Evolutionary conservation across 192 early-diverging fungal species (phyloP), one percentile per base, ranked within the genome.

Genomic region (Coemansia sp.): DNA sequence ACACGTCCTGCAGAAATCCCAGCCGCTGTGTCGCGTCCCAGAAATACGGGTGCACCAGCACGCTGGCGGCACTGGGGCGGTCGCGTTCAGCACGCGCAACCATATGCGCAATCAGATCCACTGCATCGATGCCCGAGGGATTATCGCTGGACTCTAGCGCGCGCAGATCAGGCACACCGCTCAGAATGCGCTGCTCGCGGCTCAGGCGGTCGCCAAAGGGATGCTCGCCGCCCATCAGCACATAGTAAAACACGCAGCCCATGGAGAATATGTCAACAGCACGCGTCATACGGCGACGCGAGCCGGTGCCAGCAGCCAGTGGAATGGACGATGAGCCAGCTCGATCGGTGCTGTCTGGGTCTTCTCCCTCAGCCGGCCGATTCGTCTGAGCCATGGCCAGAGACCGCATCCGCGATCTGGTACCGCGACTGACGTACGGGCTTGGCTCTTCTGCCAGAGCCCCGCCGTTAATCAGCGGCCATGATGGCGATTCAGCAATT

Each of bases 171-270:
- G 89, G 91, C 48, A 79, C 82, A 6, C 89, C 86, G 32, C 86
- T 84, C 35, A 98, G 73, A 38, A 99, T 96, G 75, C 96, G 96
- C 11, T 88, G 83, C 70, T 99, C 97, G 45, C 96, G 86, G 5
- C 87, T 88, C 71, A 88, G 92, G 10, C 86, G 85, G 73, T 96
- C 94, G 53, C 96, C 96, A 83, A 98, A 99, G 5, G 97, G 96
- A 77, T 99, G 97, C 14, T 89, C 85, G 21, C 97, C 97, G 27
- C 84, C 79, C 8, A 91, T 90, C 29, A 97, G 82, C 3, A 93
- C 88, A 78, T 95, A 99, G 75, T 93, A 94, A 62, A 95, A 98
- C 35, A 97, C 90, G 75, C 94, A 98, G 17, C 97, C 97, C 53
- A 89, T 85, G 12, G 95, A 94, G 67, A 99, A 99, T 54, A 99